These are phyloP conservation scores for Durotheca rogersii DNA, from an alignment of 495 filamentous ascomycete species.

Conservation along the genomic window DNA sequence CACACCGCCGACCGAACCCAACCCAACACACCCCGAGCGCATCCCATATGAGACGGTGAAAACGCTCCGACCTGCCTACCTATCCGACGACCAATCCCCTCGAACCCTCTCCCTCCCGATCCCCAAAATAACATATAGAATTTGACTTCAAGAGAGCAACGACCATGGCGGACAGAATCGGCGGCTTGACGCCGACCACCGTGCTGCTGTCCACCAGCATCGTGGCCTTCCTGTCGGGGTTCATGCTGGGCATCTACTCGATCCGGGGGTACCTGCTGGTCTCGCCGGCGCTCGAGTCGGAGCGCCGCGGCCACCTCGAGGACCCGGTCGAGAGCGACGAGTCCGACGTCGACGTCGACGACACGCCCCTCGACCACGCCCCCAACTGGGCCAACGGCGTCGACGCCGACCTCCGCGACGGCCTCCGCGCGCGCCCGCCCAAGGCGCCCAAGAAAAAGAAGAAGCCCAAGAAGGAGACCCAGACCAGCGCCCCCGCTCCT, in stretches of 20 bases:
- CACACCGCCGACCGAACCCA: not conserved
- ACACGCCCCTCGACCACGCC: constrained; percentile 56
- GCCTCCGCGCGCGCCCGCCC: constrained; percentile 37
- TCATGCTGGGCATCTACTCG: constrained; percentile 55
- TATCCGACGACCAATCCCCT: too few species aligned
- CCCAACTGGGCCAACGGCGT: constrained; percentile 59
- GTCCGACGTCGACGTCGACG: constrained; percentile 54
- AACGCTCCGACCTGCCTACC: too few species aligned
- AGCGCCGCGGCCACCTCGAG: constrained; percentile 35
- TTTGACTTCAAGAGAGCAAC: too few species aligned
- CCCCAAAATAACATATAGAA: too few species aligned
- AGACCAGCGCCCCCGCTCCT: not conserved
- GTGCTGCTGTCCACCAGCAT: constrained; percentile 63
- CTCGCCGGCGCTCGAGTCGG: constrained; percentile 41
- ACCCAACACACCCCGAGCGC: not conserved
- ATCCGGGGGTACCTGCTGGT: constrained; percentile 51
- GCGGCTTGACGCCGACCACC: constrained; percentile 11
- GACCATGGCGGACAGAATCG: constrained; percentile 26
- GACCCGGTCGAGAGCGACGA: constrained; percentile 54
- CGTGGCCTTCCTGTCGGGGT: constrained; percentile 63
- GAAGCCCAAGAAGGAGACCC: constrained; percentile 10
- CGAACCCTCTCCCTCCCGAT: constrained; percentile 8
- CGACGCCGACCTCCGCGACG: constrained; percentile 51
- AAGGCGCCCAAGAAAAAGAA: constrained; percentile 24
- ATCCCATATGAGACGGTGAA: not conserved